phyloP scores from a whole-genome alignment of 2,329 filamentous ascomycete genomes.

The Botrytis squamosa region DNA sequence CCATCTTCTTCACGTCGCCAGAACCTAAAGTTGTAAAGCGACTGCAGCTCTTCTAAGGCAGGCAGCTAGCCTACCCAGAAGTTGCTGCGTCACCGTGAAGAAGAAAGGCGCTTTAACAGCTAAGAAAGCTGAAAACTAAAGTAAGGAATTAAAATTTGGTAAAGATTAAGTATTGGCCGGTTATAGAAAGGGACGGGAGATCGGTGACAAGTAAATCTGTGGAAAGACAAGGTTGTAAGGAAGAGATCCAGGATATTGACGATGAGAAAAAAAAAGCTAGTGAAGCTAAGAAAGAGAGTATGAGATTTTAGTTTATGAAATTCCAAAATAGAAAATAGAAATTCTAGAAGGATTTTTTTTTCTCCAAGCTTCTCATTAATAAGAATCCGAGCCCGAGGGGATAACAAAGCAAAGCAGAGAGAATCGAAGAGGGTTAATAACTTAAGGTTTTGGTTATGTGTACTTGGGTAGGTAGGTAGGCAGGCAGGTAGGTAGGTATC shows the following conservation, averaged over 20 bases:
- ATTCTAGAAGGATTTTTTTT: not conserved
- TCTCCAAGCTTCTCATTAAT: not conserved
- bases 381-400: not conserved
- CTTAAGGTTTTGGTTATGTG: conserved; percentile 4
- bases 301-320: conserved; percentile 10
- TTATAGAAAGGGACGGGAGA: not conserved
- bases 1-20: conserved; percentile 32
- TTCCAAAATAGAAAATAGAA: conserved; percentile 11
- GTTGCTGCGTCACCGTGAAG: conserved; percentile 33
- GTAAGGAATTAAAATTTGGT: conserved; percentile 5
- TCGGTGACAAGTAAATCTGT: not conserved
- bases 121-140: conserved; percentile 13
- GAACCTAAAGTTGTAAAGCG: conserved; percentile 25
- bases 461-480: not conserved
- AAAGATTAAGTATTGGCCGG: conserved; percentile 3
- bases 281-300: conserved; percentile 5
- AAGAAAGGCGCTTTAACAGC: conserved; percentile 10
- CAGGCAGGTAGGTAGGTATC: not conserved
- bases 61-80: conserved; percentile 38
- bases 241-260: conserved; percentile 11
- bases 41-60: conserved; percentile 35
- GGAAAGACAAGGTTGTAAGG: not conserved
- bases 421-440: not conserved
- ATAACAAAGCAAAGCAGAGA: not conserved
- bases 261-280: not conserved